A percentile compares a stretch with the other conserved stretches of the same genome.
These are phyloP conservation scores for Cyclotella sp. DNA, from an alignment of 108 stramenopile species.

Conservation along the genomic window DNA sequence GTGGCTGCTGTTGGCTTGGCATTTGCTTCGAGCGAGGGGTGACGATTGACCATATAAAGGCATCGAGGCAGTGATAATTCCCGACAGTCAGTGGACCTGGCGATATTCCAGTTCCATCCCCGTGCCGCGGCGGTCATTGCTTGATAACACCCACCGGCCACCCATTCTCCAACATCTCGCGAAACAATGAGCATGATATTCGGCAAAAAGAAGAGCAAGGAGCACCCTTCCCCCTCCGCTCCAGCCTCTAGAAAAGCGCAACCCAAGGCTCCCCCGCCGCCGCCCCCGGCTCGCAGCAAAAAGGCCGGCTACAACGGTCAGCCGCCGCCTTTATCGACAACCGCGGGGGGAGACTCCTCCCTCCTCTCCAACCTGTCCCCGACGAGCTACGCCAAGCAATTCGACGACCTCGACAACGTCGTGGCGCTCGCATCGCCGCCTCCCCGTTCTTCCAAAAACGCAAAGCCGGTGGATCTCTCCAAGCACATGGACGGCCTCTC, in stretches of 20 bases:
- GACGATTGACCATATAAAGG: no score
- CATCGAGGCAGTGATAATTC: no score
- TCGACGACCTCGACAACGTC: conserved; percentile 33
- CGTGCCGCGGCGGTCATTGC: no score
- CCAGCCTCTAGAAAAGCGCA: background rate
- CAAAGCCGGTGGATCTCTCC: background rate
- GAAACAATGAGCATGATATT: conserved; percentile 41
- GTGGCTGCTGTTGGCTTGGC: no score
- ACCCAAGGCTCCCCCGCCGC: background rate
- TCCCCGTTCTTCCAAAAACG: no score
- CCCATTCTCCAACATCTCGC: no score
- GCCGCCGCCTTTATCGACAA: background rate
- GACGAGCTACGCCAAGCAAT: conserved; percentile 39
- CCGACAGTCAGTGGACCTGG: no score
- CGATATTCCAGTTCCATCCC: no score
- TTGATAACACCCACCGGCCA: no score
- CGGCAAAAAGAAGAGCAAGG: conserved; percentile 45
- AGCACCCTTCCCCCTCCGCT: conserved; percentile 1
- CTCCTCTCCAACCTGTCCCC: conserved; percentile 36
- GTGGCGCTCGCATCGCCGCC: conserved; percentile 20
- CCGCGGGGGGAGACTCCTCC: background rate
- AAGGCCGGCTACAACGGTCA: background rate
- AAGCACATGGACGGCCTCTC: conserved; percentile 3
- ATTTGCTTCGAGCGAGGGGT: no score
- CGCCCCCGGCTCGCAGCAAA: no score